These are phyloP conservation scores for Stenocarpella maydis DNA, from an alignment of 2,329 filamentous ascomycete genomes.

Conservation along the genomic window DNA sequence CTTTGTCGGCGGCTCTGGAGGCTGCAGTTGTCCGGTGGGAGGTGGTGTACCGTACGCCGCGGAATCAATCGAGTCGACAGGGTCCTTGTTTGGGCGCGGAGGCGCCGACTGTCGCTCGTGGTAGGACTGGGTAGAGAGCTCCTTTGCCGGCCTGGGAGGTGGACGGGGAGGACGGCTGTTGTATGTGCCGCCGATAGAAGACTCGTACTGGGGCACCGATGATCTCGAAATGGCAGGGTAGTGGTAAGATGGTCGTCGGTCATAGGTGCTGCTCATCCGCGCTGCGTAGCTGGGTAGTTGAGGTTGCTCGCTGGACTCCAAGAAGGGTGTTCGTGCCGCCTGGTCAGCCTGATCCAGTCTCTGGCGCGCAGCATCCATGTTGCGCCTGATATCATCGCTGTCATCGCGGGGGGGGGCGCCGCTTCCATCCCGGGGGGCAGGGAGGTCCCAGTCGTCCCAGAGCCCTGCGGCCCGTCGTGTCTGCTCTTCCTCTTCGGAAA, in stretches of 20 bases:
- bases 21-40: neutral
- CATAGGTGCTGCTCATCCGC: neutral
- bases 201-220: constrained; percentile 55
- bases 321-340: constrained; percentile 33
- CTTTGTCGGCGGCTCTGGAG: constrained; percentile 45
- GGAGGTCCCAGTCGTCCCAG: constrained; percentile 53
- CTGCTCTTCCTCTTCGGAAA: constrained; percentile 65
- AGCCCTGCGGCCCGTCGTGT: constrained; percentile 56
- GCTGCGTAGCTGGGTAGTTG: constrained; percentile 2
- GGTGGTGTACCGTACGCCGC: constrained; percentile 17
- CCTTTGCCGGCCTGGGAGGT: constrained; percentile 44
- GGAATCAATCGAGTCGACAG: constrained; percentile 20
- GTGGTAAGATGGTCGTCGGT: constrained; percentile 49
- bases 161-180: constrained; percentile 7
- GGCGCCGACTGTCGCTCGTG: constrained; percentile 42
- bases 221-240: constrained; percentile 67
- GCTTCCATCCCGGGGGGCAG: constrained; percentile 36
- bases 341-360: constrained; percentile 51
- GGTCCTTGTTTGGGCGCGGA: constrained; percentile 50
- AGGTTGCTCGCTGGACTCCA: constrained; percentile 5
- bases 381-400: constrained; percentile 55
- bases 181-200: constrained; percentile 6
- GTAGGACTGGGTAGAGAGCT: constrained; percentile 25
- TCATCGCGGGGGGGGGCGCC: constrained; percentile 44
- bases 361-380: constrained; percentile 63